Conservation (phyloP, 345 rosid genomes). For the Eutrema japonicum region DNA sequence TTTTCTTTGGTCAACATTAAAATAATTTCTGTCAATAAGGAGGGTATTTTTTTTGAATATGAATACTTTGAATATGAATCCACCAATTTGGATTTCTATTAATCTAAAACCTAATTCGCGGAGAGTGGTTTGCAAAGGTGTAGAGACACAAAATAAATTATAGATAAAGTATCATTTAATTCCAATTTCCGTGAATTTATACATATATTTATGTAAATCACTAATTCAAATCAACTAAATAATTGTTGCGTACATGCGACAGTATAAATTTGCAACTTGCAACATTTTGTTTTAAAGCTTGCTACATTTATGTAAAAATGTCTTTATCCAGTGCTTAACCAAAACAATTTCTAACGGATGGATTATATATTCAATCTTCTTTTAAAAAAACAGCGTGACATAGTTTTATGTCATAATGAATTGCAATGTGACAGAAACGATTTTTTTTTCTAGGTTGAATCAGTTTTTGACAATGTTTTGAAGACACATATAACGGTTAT, state of each 20-base stretch:
- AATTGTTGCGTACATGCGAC: neutral
- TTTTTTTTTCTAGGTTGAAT: neutral
- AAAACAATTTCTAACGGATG: neutral
- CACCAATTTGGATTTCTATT: too few species aligned
- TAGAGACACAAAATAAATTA: too few species aligned
- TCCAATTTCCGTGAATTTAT: too few species aligned
- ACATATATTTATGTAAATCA: neutral
- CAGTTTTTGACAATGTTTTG: neutral
- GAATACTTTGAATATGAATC: too few species aligned
- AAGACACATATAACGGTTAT: neutral
- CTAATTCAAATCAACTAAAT: neutral
- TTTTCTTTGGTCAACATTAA: too few species aligned
- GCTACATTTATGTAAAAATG: neutral
- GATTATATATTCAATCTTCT: too few species aligned
- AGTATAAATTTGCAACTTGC: slow-evolving; percentile 26
- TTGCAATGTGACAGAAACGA: neutral
- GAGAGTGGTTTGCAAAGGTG: too few species aligned
- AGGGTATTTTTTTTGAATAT: too few species aligned
- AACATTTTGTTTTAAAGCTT: neutral
- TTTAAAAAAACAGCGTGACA: neutral
- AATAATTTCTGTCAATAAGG: too few species aligned
- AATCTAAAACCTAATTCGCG: too few species aligned
- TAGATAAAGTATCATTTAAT: too few species aligned
- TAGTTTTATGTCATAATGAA: neutral
- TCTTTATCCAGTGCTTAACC: neutral